Conservation (phyloP, 208 protist genomes). For the Leishmania lainsoni region DNA sequence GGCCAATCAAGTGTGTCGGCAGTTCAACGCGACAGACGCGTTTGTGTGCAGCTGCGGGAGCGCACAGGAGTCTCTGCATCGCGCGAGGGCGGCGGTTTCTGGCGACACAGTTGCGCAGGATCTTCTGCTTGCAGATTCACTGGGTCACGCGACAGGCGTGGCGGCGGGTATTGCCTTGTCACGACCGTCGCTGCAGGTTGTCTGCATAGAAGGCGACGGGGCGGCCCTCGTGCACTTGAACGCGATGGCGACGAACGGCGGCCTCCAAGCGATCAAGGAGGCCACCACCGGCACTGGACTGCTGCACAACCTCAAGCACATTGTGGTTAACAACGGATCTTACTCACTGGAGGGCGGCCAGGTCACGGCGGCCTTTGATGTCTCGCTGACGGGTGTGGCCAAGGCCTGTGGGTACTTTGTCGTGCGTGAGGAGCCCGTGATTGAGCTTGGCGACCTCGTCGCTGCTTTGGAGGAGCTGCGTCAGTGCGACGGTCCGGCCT, state of each 20-base stretch:
- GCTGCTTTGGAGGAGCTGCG: conserved; percentile 57
- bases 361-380: conserved; percentile 64
- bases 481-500: conserved; percentile 61
- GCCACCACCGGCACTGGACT: conserved; percentile 23
- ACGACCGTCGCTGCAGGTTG: conserved; percentile 59
- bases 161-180: conserved; percentile 73
- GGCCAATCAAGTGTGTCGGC: conserved; percentile 70
- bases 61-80: conserved; percentile 30
- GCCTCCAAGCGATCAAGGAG: conserved; percentile 28
- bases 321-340: conserved; percentile 88
- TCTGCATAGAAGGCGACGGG: conserved; percentile 88
- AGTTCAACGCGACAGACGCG: conserved; percentile 55
- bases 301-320: conserved; percentile 81
- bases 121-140: conserved; percentile 76
- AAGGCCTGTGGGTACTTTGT: conserved; percentile 76
- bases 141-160: conserved; percentile 72
- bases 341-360: conserved; percentile 83
- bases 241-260: conserved; percentile 52
- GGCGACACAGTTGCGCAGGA: conserved; percentile 40
- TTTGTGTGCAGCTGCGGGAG: conserved; percentile 75
- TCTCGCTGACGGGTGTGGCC: conserved; percentile 76
- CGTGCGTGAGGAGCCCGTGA: conserved; percentile 58
- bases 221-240: conserved; percentile 82
- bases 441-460: conserved; percentile 66
- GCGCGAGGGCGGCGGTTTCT: neutral